Evolutionary conservation across 352 stramenopile species (phyloP).

Genomic region (Plasmopara viticola): DNA sequence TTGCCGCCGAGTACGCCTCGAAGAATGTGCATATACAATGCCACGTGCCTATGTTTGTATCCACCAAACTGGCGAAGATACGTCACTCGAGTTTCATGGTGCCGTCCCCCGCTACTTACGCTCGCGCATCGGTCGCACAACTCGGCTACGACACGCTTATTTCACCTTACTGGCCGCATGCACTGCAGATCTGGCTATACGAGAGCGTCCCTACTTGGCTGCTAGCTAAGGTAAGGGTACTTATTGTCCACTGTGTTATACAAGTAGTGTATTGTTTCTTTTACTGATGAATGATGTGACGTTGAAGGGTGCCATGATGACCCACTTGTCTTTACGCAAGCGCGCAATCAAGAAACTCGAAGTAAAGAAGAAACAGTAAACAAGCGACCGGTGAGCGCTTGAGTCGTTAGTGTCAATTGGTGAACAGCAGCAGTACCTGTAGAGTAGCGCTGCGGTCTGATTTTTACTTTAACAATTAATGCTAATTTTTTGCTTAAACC

Average conservation of each 20-base stretch:
- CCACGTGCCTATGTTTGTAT: constrained; percentile 98
- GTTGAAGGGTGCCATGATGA: constrained; percentile 53
- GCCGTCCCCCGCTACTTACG: constrained; percentile 88
- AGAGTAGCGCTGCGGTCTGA: not conserved
- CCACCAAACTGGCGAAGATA: constrained; percentile 99
- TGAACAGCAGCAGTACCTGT: not conserved
- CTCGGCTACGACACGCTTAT: constrained; percentile 91
- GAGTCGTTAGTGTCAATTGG: constrained; percentile 4
- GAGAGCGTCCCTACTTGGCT: constrained; percentile 82
- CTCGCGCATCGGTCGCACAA: constrained; percentile 85
- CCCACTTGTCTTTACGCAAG: constrained; percentile 76
- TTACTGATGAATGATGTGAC: not conserved
- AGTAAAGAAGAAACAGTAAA: constrained; percentile 80
- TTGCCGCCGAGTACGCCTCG: constrained; percentile 92
- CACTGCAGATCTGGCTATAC: constrained; percentile 94
- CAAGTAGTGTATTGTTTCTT: not conserved
- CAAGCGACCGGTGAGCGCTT: not conserved
- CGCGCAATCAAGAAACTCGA: constrained; percentile 83
- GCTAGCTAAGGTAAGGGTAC: constrained; percentile 52
- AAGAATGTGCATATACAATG: constrained; percentile 95
- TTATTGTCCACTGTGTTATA: too few relatives aligned
- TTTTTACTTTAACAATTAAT: constrained; percentile 4
- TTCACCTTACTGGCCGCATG: constrained; percentile 95
- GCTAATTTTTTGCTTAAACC: constrained; percentile 2
- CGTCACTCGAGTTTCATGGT: constrained; percentile 91